Base-by-base conservation (phyloP, 108 stramenopile genomes). In the Thalassiosira profunda region DNA sequence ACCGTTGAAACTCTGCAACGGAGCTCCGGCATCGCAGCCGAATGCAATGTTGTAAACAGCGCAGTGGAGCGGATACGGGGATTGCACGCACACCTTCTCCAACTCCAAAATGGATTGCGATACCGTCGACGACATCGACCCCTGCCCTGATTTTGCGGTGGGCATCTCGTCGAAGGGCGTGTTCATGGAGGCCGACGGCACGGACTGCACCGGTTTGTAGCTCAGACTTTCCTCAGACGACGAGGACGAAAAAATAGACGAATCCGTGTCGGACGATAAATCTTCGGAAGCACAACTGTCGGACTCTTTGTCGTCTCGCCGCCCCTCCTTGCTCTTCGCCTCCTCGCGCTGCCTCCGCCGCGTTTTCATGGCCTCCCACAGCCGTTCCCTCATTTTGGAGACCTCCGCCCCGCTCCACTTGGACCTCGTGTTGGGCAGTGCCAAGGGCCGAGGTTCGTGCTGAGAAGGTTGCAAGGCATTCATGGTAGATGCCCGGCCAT, bases 361-460 rank as follows among this genome's bases (percentile, higher is more conserved):
- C 24, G 51, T 47, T 11, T 46, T 58, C n/a, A 67, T 43, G 5
- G 75, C 75, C 25, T 68, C 67, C 75, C 67, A 76, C 75, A 66
- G 68, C 6, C 75, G 66, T 38, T 57, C 53, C 57, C 75, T 67
- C 66, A 76, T 76, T 48, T 51, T 61, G 7, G 67, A 56, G 34
- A 68, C 40, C 53, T 76, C 44, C 14, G 35, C 20, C 7, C 56
- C 67, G 18, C 55, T 68, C 75, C 75, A 76, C 37, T 63, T 76
- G n/a, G 29, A 20, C 44, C 26, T 76, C 20, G 59, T 31, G 49
- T 67, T 76, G 37, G 58, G 48, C 6, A 74, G 11, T n/a, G 29
- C n/a, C n/a, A n/a, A n/a, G n/a, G n/a, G n/a, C n/a, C n/a, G n/a
- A n/a, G n/a, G n/a, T n/a, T n/a, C n/a, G n/a, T n/a, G n/a, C n/a